These are phyloP conservation scores for Coniferiporia weirii DNA, from an alignment of 1,284 basidiomycete species.

Conservation along the genomic window DNA sequence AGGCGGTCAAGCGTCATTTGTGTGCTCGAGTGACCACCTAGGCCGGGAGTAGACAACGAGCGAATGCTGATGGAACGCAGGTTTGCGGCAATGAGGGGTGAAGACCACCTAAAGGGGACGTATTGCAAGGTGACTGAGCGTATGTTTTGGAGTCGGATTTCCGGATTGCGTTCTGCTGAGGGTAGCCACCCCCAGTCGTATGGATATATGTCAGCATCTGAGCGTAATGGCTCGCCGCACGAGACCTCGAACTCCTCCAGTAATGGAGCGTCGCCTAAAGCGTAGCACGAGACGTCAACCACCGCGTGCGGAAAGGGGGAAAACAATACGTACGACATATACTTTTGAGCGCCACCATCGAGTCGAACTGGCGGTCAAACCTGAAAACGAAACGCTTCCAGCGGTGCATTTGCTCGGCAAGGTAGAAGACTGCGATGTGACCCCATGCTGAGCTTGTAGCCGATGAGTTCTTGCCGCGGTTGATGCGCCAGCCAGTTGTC, in stretches of 20 bases:
- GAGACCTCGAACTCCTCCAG: conserved; percentile 72
- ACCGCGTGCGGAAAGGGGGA: neutral
- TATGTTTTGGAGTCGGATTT: conserved; percentile 37
- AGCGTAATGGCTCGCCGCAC: conserved; percentile 49
- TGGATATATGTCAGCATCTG: conserved; percentile 32
- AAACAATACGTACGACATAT: conserved; percentile 49
- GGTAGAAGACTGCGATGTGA: conserved; percentile 68
- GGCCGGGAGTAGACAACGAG: conserved; percentile 30
- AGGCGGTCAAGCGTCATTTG: conserved; percentile 62
- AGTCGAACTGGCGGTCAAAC: conserved; percentile 68
- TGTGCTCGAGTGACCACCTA: conserved; percentile 32
- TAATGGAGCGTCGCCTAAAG: conserved; percentile 60
- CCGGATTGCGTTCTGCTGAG: conserved; percentile 27
- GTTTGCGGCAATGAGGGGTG: conserved; percentile 24
- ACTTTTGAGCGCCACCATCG: conserved; percentile 61
- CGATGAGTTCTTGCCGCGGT: conserved; percentile 20
- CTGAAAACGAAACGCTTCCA: conserved; percentile 76
- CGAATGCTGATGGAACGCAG: conserved; percentile 38
- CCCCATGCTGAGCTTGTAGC: conserved; percentile 62
- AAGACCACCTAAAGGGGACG: conserved; percentile 70
- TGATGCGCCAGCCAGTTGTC: conserved; percentile 13
- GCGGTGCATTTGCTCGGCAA: conserved; percentile 70
- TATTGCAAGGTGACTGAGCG: conserved; percentile 56
- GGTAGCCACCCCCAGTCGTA: conserved; percentile 70
- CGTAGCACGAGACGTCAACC: neutral